Base-by-base conservation (phyloP, 345 rosid genomes). In the Isatis tinctoria region DNA sequence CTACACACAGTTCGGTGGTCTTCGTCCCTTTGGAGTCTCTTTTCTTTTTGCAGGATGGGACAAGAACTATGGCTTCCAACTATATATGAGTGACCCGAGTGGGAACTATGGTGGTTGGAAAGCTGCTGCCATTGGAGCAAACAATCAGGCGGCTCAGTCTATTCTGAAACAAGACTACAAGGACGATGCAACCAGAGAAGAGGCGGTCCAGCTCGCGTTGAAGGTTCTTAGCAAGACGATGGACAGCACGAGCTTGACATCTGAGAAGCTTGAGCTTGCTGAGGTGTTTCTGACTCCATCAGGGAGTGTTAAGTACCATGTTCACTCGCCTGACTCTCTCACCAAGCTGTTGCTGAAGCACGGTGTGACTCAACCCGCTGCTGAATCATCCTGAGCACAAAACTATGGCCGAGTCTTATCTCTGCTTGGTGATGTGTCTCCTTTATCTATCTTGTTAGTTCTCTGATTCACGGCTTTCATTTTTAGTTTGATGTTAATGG, bases 11-110 rank as follows among this genome's bases (percentile, higher is more conserved):
- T 93, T 91, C 27, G 98, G 98, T 52, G 98, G 98, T 57, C 97
- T 93, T 48, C 93, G 98, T 3, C 98, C 98, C 0, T 93, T 93
- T 73, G 97, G 98, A 17, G 98, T 93, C 18, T 93, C 97, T 0
- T 93, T 93, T 78, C 85, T 93, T 6, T 93, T 93, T 81, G 96
- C 97, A 14, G 97, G 98, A 2, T 93, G 96, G 97, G 98, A 93
- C 82, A 93, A 87, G 81, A 89, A 93, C 70, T 85, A 66, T 20
- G 97, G 98, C 20, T 93, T 91, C 82, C 98, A 93, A 59, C 91
- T 93, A 18, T 93, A 91, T 81, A 89, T 87, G 96, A 93, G 97
- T 44, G 98, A 93, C 69, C 98, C 98, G 0, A 91, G 97, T 48
- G 97, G 98, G 39, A 93, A 93, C 82, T 93, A 93, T 41, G 88